Base-by-base conservation (phyloP, 176 grass and related monocot genomes). In the Eleusine coracana region DNA sequence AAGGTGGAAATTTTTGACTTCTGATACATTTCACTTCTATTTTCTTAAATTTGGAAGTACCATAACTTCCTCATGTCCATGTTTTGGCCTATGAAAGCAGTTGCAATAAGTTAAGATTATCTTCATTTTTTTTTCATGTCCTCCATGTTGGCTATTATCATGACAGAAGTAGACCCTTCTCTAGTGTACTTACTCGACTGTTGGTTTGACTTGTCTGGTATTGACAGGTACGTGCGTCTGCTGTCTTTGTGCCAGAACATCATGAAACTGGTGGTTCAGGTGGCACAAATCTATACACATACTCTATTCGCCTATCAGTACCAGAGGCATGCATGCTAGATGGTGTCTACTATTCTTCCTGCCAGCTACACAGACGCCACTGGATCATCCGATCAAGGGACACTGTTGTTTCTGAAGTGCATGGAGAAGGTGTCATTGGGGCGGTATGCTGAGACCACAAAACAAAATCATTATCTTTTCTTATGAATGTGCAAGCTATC, bases 231-330 rank as follows among this genome's bases (percentile, higher is more conserved):
- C 76, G 91, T 80, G 91, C 89, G 5, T 99, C 96, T 91, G 93
- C 91, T 83, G 75, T 96, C 39, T 84, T 99, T 70, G 89, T 75
- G 64, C 96, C 96, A 64, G 96, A 99, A 83, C 10, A 68, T 67
- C 86, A 80, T 73, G 70, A 74, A 5, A 23, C 36, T 67, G 59
- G 6, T 2, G 18, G 10, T 1, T 2, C 3, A 70, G 28, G 5
- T 16, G 61, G 58, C 7, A 78, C n/a, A 66, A 79, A 77, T 78
- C 68, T 70, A 6, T 99, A 80, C 66, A 58, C 89, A 15, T 99
- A 99, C 63, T 99, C 91, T 52, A 92, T 99, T 59, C 92, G 93
- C 59, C 66, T 99, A 21, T 99, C 96, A 69, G 83, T 96, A 52
- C 96, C 96, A 58, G 92, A 93, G 79, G 93, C 93, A 59, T 96